Evolutionary conservation across 1,139 yeast species (phyloP), one percentile per base, ranked within the genome.

Genomic region (Nakaseomyces kungkrabaensis): DNA sequence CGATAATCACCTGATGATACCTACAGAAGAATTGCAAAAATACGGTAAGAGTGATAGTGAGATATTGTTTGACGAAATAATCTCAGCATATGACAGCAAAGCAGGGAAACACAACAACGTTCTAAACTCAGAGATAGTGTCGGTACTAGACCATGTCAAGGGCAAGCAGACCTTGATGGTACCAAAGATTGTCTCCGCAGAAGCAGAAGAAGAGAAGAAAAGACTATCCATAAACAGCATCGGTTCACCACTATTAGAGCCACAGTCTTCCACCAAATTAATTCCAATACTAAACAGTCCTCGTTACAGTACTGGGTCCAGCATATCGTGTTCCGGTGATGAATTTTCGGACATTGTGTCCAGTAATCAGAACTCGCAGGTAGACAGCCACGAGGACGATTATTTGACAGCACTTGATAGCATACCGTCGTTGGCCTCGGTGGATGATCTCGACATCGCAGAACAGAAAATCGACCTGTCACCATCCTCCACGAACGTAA

Each of bases 291-390:
- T 57, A 11, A 55, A 61, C 4, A 58, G 57, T 40, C 62, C 63
- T 4, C 61, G 58, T 42, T 57, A 58, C 24, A 48, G 53, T 7
- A 46, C 41, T n/a, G 54, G 51, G n/a, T 47, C 55, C 10, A 54
- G 57, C 37, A 50, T 54, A n/a, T 52, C 60, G 5, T 58, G 61
- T 45, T 57, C 63, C 4, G 58, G 59, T 24, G 65, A 59, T 24
- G 62, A 55, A 25, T 55, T 57, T 42, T 57, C 62, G 7, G 59
- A 59, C 24, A 34, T 56, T 4, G 50, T 33, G 8, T 7, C 48
- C 24, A 44, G 34, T 36, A 29, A 37, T 8, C 41, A 34, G 8
- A 48, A 31, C 25, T 41, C 44, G 9, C 27, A 47, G 1, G 38
- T 43, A 47, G 10, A 26, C 31, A 36, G 36, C 13, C 38, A 37